Evolutionary conservation across 495 filamentous ascomycete species (phyloP).

Genomic region (Eremomyces bilateralis): DNA sequence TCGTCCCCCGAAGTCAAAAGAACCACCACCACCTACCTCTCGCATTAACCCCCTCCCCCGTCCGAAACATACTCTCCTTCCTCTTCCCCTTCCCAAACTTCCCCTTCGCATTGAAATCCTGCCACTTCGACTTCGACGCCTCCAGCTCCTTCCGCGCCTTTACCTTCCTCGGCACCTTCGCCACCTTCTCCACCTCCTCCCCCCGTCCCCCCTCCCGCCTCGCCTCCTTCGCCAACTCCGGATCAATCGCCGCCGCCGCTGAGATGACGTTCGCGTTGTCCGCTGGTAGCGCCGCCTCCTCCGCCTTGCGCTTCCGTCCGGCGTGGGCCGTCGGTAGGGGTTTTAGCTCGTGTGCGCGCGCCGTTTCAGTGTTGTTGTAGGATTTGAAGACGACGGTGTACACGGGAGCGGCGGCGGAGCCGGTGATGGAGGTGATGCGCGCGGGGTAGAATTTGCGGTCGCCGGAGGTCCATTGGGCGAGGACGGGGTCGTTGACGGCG

Average conservation of each 20-base stretch:
- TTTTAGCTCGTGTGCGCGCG: slow-evolving; percentile 66
- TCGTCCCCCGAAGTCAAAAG: background rate
- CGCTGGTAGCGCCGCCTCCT: slow-evolving; percentile 24
- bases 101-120: slow-evolving; percentile 67
- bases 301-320: slow-evolving; percentile 76
- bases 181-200: slow-evolving; percentile 22
- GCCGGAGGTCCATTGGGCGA: slow-evolving; percentile 77
- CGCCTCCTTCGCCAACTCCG: slow-evolving; percentile 47
- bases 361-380: slow-evolving; percentile 69
- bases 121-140: slow-evolving; percentile 81
- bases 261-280: slow-evolving; percentile 50
- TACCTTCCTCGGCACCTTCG: slow-evolving; percentile 56
- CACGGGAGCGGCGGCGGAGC: slow-evolving; percentile 65
- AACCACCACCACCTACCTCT: slow-evolving; percentile 35
- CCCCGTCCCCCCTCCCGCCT: slow-evolving; percentile 37
- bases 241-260: slow-evolving; percentile 70
- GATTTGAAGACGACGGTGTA: slow-evolving; percentile 88
- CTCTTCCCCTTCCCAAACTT: slow-evolving; percentile 49
- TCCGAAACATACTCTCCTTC: slow-evolving; percentile 96
- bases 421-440: slow-evolving; percentile 80
- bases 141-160: slow-evolving; percentile 81
- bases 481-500: slow-evolving; percentile 71
- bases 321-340: slow-evolving; percentile 31
- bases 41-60: slow-evolving; percentile 62
- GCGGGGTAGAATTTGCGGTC: slow-evolving; percentile 86